Evolutionary conservation across 331 rosid species (phyloP).

Genomic region (Phaseolus coccineus): DNA sequence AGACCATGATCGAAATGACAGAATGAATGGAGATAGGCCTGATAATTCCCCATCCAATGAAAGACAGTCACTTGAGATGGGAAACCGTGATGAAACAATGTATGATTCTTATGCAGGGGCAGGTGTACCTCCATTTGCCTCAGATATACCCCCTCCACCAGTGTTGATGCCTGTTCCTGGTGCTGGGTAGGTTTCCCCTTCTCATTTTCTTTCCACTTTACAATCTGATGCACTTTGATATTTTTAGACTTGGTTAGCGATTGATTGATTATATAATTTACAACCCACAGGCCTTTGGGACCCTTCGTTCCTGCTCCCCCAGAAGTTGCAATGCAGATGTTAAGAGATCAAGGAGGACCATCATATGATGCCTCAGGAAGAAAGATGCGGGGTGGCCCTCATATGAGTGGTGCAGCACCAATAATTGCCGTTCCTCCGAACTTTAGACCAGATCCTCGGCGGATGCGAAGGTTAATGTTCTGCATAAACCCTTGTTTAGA

Average conservation of each 20-base stretch:
- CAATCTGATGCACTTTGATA: slow-evolving; percentile 17
- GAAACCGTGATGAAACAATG: slow-evolving; percentile 86
- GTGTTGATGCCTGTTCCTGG: slow-evolving; percentile 99
- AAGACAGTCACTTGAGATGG: slow-evolving; percentile 65
- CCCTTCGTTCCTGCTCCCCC: slow-evolving; percentile 99
- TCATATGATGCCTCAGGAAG: slow-evolving; percentile 82
- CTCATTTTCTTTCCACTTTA: slow-evolving; percentile 6
- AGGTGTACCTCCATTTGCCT: slow-evolving; percentile 72
- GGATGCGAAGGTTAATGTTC: slow-evolving; percentile 79
- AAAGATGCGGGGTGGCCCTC: slow-evolving; percentile 78
- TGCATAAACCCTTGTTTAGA: slow-evolving; percentile 3
- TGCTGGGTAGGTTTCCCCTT: slow-evolving; percentile 80
- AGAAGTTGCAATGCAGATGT: slow-evolving; percentile 99
- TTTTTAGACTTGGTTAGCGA: slow-evolving; percentile 24
- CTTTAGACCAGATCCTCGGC: slow-evolving; percentile 91
- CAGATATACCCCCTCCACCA: slow-evolving; percentile 91
- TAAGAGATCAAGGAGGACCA: slow-evolving; percentile 96
- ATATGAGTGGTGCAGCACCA: slow-evolving; percentile 80
- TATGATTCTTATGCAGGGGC: slow-evolving; percentile 81
- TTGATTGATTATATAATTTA: slow-evolving; percentile 10
- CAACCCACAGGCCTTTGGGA: slow-evolving; percentile 84
- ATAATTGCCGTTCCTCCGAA: slow-evolving; percentile 82
- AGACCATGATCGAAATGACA: slow-evolving; percentile 69
- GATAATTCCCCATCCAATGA: slow-evolving; percentile 72
- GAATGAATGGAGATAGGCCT: slow-evolving; percentile 74